Conservation (phyloP, 495 filamentous ascomycete genomes). For the Baudoinia panamericana region DNA sequence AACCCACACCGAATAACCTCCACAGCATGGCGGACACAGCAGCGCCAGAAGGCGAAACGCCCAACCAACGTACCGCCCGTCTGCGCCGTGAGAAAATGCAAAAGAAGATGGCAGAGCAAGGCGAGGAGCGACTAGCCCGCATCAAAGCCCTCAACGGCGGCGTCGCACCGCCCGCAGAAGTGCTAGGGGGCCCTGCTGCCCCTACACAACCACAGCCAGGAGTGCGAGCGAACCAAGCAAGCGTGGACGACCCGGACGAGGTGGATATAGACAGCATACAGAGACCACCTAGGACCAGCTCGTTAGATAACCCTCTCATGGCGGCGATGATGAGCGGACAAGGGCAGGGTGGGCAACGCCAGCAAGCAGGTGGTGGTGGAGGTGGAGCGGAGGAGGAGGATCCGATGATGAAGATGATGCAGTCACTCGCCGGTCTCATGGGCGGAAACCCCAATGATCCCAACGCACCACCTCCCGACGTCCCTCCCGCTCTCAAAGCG, state of each 20-base stretch:
- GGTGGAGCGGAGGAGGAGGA: constrained; percentile 30
- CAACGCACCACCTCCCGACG: constrained; percentile 21
- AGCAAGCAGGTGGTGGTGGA: constrained; percentile 19
- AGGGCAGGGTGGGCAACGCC: constrained; percentile 19
- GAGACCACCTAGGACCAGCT: not conserved
- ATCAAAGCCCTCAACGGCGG: constrained; percentile 71
- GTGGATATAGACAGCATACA: constrained; percentile 53
- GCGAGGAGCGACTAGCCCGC: constrained; percentile 62
- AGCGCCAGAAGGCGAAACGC: constrained; percentile 36
- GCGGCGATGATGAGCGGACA: constrained; percentile 22
- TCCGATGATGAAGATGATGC: constrained; percentile 48
- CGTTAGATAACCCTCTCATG: constrained; percentile 10
- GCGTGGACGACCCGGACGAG: constrained; percentile 51
- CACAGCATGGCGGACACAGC: constrained; percentile 14
- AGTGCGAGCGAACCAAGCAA: constrained; percentile 12
- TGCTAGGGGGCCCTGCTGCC: constrained; percentile 16
- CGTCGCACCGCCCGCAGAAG: constrained; percentile 13
- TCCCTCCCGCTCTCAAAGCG: constrained; percentile 11
- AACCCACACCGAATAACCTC: no score
- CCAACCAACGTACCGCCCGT: constrained; percentile 58
- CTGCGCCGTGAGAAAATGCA: constrained; percentile 80
- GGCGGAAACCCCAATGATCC: constrained; percentile 27
- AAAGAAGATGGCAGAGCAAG: constrained; percentile 77
- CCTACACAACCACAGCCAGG: not conserved
- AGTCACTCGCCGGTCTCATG: constrained; percentile 42